Percentiles rank a stretch among this genome's conserved stretches.
These are phyloP conservation scores for Darksidea phi DNA, from an alignment of 495 filamentous ascomycete species.

Conservation along the genomic window DNA sequence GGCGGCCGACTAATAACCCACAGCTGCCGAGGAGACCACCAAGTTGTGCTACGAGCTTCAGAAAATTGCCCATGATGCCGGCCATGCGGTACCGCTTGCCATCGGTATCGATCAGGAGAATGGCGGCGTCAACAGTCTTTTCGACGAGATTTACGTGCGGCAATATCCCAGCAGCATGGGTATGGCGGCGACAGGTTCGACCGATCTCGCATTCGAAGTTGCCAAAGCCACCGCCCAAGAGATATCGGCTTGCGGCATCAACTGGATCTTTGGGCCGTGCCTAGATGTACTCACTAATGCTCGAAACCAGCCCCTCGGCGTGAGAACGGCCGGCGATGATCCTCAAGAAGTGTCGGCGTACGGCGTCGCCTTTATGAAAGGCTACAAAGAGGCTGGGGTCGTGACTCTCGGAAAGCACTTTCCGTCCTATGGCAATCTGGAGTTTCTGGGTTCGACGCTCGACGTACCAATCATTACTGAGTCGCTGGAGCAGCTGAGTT, in stretches of 20 bases:
- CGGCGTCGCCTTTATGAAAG: conserved; percentile 81
- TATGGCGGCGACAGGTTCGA: conserved; percentile 78
- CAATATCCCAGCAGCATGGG: conserved; percentile 93
- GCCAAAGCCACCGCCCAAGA: conserved; percentile 86
- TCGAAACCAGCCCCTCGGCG: conserved; percentile 80
- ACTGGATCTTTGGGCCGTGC: conserved; percentile 85
- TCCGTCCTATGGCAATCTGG: conserved; percentile 88
- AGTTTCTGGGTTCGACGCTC: conserved; percentile 79
- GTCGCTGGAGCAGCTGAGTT: conserved; percentile 78
- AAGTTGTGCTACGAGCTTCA: conserved; percentile 80
- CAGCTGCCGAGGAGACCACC: conserved; percentile 81
- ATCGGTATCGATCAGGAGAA: conserved; percentile 92
- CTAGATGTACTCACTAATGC: conserved; percentile 89
- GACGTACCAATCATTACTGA: conserved; percentile 92
- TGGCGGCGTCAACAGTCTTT: conserved; percentile 90
- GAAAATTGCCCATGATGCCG: conserved; percentile 80
- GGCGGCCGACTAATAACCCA: conserved; percentile 3
- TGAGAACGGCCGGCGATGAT: conserved; percentile 79
- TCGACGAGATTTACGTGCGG: conserved; percentile 85
- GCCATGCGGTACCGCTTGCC: conserved; percentile 77
- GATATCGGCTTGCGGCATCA: conserved; percentile 80
- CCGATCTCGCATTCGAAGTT: conserved; percentile 72
- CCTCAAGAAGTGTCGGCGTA: conserved; percentile 87
- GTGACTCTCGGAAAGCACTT: conserved; percentile 91
- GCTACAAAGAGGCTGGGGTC: conserved; percentile 80